A percentile compares a stretch with the other conserved stretches of the same genome.
These are phyloP conservation scores for Cordyceps tenuipes DNA, from an alignment of 2,329 filamentous ascomycete genomes.

Conservation along the genomic window DNA sequence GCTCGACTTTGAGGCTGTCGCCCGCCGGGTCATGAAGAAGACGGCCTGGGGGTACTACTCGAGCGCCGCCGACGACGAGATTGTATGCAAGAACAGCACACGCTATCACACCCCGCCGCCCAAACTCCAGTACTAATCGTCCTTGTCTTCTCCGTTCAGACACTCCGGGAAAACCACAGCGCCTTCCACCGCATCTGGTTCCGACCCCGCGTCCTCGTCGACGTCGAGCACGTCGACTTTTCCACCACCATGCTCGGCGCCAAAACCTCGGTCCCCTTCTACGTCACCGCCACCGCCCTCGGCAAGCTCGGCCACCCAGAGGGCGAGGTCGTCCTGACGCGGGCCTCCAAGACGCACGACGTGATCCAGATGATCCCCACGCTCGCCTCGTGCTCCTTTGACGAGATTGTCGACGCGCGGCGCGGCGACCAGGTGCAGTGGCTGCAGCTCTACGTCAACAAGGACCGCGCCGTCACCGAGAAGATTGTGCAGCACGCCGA, in stretches of 20 bases:
- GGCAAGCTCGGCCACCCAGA: conserved; percentile 92
- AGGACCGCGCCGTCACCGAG: conserved; percentile 83
- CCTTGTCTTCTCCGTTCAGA: conserved; percentile 39
- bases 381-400: conserved; percentile 90
- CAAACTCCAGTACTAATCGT: neutral
- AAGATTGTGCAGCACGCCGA: conserved; percentile 90
- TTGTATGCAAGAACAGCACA: conserved; percentile 21
- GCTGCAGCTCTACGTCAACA: conserved; percentile 97
- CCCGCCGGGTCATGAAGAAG: conserved; percentile 86
- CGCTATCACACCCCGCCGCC: too few relatives aligned
- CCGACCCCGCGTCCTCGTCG: conserved; percentile 76
- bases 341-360: conserved; percentile 74
- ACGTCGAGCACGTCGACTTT: conserved; percentile 81
- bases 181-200: conserved; percentile 98
- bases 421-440: conserved; percentile 80
- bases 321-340: conserved; percentile 85
- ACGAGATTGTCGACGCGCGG: conserved; percentile 87
- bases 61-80: conserved; percentile 59
- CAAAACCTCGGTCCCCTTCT: conserved; percentile 79
- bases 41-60: conserved; percentile 97
- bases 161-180: conserved; percentile 87
- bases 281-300: conserved; percentile 90
- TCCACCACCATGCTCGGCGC: conserved; percentile 90
- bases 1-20: conserved; percentile 92
- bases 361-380: conserved; percentile 99